Percentiles rank a stretch among this genome's conserved stretches.
Conservation (phyloP, 202 grass and related monocot species). For the Dendrocalamus latiflorus region DNA sequence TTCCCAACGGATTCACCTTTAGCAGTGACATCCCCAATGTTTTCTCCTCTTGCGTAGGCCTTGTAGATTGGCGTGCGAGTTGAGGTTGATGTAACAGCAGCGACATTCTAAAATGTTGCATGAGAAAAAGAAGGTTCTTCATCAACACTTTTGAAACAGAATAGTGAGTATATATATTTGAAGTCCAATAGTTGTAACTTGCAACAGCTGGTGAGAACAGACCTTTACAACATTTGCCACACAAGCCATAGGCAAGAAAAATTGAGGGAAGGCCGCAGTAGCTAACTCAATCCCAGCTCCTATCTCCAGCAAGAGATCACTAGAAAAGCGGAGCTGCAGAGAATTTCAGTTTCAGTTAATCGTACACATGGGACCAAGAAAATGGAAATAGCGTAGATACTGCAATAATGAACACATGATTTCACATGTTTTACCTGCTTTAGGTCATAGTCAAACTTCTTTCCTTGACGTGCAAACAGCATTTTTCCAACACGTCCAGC, state of each 20-base stretch:
- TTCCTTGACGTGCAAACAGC: constrained; percentile 98
- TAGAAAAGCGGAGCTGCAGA: constrained; percentile 73
- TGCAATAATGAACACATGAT: not conserved
- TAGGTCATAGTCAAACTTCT: constrained; percentile 97
- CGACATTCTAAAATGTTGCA: constrained; percentile 66
- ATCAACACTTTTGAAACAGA: constrained; percentile 32
- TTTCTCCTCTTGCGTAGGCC: constrained; percentile 97
- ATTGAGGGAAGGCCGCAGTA: constrained; percentile 80
- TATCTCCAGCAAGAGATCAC: constrained; percentile 94
- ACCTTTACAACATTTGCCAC: constrained; percentile 97
- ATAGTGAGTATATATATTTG: not conserved
- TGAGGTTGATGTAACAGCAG: constrained; percentile 93
- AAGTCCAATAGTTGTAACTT: constrained; percentile 19
- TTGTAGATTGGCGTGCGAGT: constrained; percentile 98
- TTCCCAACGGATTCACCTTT: constrained; percentile 98
- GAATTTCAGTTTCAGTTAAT: constrained; percentile 20
- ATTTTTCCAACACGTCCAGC: constrained; percentile 98
- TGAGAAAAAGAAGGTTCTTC: constrained; percentile 3
- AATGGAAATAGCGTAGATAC: not conserved
- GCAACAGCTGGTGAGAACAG: not conserved
- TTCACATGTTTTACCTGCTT: constrained; percentile 68
- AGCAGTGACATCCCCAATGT: constrained; percentile 98
- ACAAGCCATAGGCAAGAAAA: constrained; percentile 97
- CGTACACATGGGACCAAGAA: not conserved
- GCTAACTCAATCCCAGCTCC: constrained; percentile 96